Evolutionary conservation across 2,329 filamentous ascomycete species (phyloP), one percentile per base, ranked within the genome.

Genomic region (Apiospora aurea): DNA sequence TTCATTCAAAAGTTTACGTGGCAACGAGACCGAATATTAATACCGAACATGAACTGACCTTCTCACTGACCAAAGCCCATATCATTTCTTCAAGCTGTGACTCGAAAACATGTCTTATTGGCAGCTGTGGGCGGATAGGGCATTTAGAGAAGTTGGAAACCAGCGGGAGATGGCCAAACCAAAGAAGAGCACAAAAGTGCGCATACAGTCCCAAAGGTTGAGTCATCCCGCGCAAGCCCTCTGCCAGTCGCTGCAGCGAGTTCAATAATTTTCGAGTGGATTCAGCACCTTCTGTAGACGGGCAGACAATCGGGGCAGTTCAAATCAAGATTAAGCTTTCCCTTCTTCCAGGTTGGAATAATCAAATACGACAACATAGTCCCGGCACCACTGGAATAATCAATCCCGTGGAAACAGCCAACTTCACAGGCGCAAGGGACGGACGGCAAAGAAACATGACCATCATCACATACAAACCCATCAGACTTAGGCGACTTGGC

Each of bases 391-490:
- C 57, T 64, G 57, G 57, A 64, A 61, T 38, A 38, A 61, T 38
- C 53, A 38, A 2, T n/a, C 8, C 1, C 53, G 16, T n/a, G 7
- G 53, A 38, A 21, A 18, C 18, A 61, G 16, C 16, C 6, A 61
- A 57, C 6, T 29, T 10, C 26, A 38, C 38, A 18, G 34, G 18
- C 29, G 41, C 53, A n/a, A 38, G 34, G 29, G 29, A 38, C 34
- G 34, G 34, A 38, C 18, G 29, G 7, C 16, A 38, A 61, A 61
- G 53, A 61, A 61, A 38, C 16, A 38, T 61, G 53, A 18, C 13
- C 29, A 64, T 41, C 21, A 64, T n/a, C 57, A 49, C 46, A n/a
- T 64, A n/a, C 57, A 64, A 64, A 21, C 34, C 57, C 4, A 64
- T 38, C 21, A 38, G 4, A 64, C 29, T n/a, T 41, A 64, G 57